Conservation (phyloP, 768 basidiomycete genomes). For the Lactarius pseudohatsudake region DNA sequence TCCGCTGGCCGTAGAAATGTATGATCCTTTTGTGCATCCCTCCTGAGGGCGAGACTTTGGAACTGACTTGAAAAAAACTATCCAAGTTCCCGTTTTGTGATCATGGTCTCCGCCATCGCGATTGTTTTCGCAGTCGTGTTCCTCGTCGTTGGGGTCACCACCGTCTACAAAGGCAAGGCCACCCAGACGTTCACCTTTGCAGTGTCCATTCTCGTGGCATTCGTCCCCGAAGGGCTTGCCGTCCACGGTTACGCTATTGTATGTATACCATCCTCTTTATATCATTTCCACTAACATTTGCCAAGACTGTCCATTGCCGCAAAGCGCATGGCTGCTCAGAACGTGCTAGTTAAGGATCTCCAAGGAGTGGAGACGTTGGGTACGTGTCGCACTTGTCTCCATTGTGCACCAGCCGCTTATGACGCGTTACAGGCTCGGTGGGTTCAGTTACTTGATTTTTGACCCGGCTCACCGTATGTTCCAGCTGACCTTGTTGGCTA, state of each 20-base stretch:
- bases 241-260: constrained; percentile 63
- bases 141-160: constrained; percentile 64
- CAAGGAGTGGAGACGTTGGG: constrained; percentile 72
- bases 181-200: constrained; percentile 62
- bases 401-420: constrained; percentile 22
- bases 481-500: constrained; percentile 62
- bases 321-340: constrained; percentile 68
- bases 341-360: constrained; percentile 72
- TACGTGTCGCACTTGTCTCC: constrained; percentile 24
- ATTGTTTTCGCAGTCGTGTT: constrained; percentile 62
- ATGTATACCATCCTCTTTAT: constrained; percentile 16
- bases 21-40: constrained; percentile 26
- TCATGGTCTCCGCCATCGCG: constrained; percentile 60
- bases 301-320: constrained; percentile 59
- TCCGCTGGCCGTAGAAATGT: constrained; percentile 69
- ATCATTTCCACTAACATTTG: neutral
- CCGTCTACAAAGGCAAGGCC: constrained; percentile 62
- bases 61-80: constrained; percentile 8
- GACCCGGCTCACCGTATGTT: constrained; percentile 13
- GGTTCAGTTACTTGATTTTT: constrained; percentile 15
- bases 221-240: constrained; percentile 65
- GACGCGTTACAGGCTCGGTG: constrained; percentile 26
- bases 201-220: constrained; percentile 59
- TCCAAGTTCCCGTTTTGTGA: constrained; percentile 55
- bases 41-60: neutral